Conservation (phyloP, 164 flowering plant species). For the Liquidambar formosana region DNA sequence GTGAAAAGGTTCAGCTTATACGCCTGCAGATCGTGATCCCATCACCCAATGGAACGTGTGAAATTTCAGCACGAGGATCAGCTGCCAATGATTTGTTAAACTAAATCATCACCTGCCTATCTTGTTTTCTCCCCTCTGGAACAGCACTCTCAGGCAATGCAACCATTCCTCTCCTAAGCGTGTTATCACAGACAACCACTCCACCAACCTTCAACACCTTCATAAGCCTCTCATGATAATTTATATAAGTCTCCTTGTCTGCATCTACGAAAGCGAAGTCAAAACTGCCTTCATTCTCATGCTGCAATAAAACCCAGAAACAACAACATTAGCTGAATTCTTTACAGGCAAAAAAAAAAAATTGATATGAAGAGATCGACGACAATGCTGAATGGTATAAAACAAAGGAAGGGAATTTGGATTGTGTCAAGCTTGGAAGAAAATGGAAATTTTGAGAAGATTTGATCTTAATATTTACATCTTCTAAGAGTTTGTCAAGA, state of each 20-base stretch:
- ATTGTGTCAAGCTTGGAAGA: too few relatives aligned
- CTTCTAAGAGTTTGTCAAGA: too few relatives aligned
- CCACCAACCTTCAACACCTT: constrained; percentile 47
- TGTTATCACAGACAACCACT: constrained; percentile 37
- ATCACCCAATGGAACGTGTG: constrained; percentile 37
- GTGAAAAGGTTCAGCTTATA: neutral
- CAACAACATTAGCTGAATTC: too few relatives aligned
- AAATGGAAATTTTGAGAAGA: too few relatives aligned
- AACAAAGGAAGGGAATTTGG: too few relatives aligned
- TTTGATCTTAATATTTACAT: too few relatives aligned
- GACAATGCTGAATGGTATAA: too few relatives aligned
- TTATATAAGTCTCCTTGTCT: constrained; percentile 38
- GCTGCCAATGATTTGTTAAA: constrained; percentile 28
- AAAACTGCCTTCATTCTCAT: constrained; percentile 31
- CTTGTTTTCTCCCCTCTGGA: neutral
- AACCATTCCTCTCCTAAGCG: constrained; percentile 48
- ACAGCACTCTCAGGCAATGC: constrained; percentile 40
- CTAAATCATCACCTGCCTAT: constrained; percentile 15
- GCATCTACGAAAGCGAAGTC: constrained; percentile 59
- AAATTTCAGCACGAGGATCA: constrained; percentile 35
- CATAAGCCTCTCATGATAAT: constrained; percentile 48
- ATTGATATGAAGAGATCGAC: too few relatives aligned
- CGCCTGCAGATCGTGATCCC: constrained; percentile 35
- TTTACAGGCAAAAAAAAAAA: too few relatives aligned
- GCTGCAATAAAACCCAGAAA: constrained; percentile 21